These are phyloP conservation scores for Auriculariales sp. DNA, from an alignment of 768 basidiomycete species.

Conservation along the genomic window DNA sequence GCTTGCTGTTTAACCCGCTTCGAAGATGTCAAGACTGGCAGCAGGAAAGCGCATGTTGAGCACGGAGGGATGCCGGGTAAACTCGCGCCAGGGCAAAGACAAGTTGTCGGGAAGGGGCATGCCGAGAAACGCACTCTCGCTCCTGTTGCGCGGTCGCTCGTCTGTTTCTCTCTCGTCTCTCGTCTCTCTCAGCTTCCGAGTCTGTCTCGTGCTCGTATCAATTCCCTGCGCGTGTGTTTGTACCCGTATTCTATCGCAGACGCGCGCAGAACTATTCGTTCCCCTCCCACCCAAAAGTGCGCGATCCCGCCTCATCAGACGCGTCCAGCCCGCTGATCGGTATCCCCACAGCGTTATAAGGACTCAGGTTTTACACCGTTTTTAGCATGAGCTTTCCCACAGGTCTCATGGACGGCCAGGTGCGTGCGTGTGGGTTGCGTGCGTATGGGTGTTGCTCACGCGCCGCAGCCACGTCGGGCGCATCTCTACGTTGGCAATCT, in stretches of 20 bases:
- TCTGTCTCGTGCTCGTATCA: conserved; percentile 24
- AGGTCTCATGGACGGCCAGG: neutral
- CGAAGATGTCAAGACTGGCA: too few species aligned
- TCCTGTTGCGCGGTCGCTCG: too few species aligned
- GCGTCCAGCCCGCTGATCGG: neutral
- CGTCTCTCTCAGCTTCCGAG: conserved; percentile 25
- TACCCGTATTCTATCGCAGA: conserved; percentile 27
- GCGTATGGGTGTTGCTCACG: neutral
- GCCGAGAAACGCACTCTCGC: too few species aligned
- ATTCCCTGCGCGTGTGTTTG: conserved; percentile 14
- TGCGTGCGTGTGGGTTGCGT: neutral
- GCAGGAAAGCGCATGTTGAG: too few species aligned
- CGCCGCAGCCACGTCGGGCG: conserved; percentile 30
- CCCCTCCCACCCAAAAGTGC: conserved; percentile 24
- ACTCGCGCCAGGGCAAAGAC: too few species aligned
- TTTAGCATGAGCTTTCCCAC: neutral
- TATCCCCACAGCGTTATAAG: too few species aligned
- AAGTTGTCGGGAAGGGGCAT: too few species aligned
- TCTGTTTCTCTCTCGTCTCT: conserved; percentile 29
- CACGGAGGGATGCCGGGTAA: too few species aligned
- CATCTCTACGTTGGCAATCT: conserved; percentile 99
- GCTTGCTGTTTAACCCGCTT: too few species aligned
- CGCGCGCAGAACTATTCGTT: too few species aligned
- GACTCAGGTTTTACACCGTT: conserved; percentile 1
- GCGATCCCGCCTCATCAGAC: conserved; percentile 7